Base-by-base conservation (phyloP, 805 yeast species). In the Wickerhamiella bombiphila region DNA sequence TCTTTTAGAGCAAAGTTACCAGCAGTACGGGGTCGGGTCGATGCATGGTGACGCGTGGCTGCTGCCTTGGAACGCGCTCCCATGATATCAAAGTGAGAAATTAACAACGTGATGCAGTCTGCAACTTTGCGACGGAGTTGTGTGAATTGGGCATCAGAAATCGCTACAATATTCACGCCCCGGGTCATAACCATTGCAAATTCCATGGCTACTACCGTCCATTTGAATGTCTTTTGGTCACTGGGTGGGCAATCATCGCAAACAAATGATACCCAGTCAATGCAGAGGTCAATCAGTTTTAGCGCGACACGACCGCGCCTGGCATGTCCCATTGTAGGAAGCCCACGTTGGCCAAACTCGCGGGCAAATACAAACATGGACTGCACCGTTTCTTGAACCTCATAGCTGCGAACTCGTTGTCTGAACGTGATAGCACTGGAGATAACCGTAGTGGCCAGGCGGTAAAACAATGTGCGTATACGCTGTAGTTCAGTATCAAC, bases 21-120 rank as follows among this genome's bases (percentile, higher is more conserved):
- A 15, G 35, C 25, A 14, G 28, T 28, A 7, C 33, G 11, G 5
- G 33, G 22, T 6, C 18, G 20, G 9, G 11, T 22, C 15, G n/a
- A 9, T 9, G 26, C 9, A 9, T 9, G 13, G 63, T 49, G 70
- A n/a, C 50, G 44, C 18, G 47, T 64, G 26, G 58, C 59, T 2
- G 63, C 62, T 2, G 78, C 82, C 49, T 74, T 77, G 1, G 94
- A 80, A 51, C 97, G 69, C 0, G 96, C 96, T 35, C 97, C 97
- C 95, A 88, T 91, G 37, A 91, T 85, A 59, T 91, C 98, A 53
- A 91, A 91, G 60, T 91, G 97, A 0, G 95, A 82, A 44, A 91
- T 88, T 42, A 91, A 64, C 36, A 91, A 63, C 1, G 96, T 76
- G 85, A 91, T 82, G 59, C 96, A 85, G 1, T 93, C 80, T 1